Evolutionary conservation across 768 basidiomycete species (phyloP), one percentile per base, ranked within the genome.

Genomic region (Tremella fuciformis): DNA sequence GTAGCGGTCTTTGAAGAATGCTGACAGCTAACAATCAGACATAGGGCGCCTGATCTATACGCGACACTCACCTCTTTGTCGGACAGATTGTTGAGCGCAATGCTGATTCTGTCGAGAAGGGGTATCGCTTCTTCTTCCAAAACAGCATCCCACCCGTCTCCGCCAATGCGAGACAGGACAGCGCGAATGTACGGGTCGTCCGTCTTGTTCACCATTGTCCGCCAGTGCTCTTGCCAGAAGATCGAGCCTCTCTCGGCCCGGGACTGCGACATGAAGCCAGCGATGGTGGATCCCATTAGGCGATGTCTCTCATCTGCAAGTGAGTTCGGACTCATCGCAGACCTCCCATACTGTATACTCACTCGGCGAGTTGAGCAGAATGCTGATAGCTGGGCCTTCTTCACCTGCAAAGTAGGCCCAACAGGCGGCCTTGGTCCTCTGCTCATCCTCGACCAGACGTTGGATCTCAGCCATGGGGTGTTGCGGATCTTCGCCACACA

Each of bases 181-280:
- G 72, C 66, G 38, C 76, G 64, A 8, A 77, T 59, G 48, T 74
- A 77, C 1, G 72, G 70, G 51, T 77, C 76, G 50, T 72, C 70
- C 24, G 74, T 57, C 2, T 64, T 56, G 39, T 64, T 63, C 8
- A 70, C 63, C 40, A 72, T 41, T 2, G 62, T 59, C 13, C 47
- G 59, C 74, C 76, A 70, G 57, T 74, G 65, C 2, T 57, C 67
- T 52, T 62, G 58, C 55, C 63, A 69, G 57, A 67, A 69, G 25
- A 48, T 61, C 24, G 58, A 69, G 47, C 46, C 21, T 40, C 55
- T 57, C 51, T 61, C 39, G 19, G 66, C 41, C 34, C 60, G 61
- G 15, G 64, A 61, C 50, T 69, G 63, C 0, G 61, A 42, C 56
- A 65, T 57, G 50, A 65, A 67, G 2, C 65, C 66, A 8, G 72